These are phyloP conservation scores for Lactarius tabidus DNA, from an alignment of 768 basidiomycete species.

Conservation along the genomic window DNA sequence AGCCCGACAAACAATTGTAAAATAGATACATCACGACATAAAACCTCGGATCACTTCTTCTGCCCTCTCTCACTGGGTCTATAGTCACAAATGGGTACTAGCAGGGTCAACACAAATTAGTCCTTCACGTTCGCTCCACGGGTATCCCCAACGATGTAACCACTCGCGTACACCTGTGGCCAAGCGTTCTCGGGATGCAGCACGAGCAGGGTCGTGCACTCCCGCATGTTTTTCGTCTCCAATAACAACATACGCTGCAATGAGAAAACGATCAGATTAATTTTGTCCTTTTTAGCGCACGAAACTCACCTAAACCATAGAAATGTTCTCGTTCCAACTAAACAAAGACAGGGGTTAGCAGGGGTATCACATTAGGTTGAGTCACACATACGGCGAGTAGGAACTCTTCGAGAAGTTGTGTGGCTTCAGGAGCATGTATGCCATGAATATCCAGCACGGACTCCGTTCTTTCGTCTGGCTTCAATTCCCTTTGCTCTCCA, in stretches of 20 bases:
- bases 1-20: conserved; percentile 10
- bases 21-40: conserved; percentile 17
- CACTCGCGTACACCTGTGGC: conserved; percentile 86
- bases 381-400: conserved; percentile 67
- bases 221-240: conserved; percentile 97
- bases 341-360: not conserved
- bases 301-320: conserved; percentile 69
- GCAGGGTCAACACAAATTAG: conserved; percentile 84
- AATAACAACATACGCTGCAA: conserved; percentile 77
- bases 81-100: conserved; percentile 53
- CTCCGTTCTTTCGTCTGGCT: conserved; percentile 88
- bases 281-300: not conserved
- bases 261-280: not conserved
- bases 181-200: conserved; percentile 77
- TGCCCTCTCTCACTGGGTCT: conserved; percentile 10
- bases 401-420: conserved; percentile 86
- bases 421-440: conserved; percentile 89
- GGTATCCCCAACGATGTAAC: conserved; percentile 92
- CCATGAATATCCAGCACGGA: conserved; percentile 87
- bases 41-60: conserved; percentile 1
- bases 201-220: conserved; percentile 77
- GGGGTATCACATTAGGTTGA: not conserved
- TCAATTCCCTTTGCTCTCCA: conserved; percentile 54
- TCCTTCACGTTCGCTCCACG: conserved; percentile 91
- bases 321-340: conserved; percentile 86